A percentile compares a stretch with the other conserved stretches of the same genome.
These are phyloP conservation scores for Symbiodinium pilosum DNA, from an alignment of 73 alveolate genomes.

Conservation along the genomic window DNA sequence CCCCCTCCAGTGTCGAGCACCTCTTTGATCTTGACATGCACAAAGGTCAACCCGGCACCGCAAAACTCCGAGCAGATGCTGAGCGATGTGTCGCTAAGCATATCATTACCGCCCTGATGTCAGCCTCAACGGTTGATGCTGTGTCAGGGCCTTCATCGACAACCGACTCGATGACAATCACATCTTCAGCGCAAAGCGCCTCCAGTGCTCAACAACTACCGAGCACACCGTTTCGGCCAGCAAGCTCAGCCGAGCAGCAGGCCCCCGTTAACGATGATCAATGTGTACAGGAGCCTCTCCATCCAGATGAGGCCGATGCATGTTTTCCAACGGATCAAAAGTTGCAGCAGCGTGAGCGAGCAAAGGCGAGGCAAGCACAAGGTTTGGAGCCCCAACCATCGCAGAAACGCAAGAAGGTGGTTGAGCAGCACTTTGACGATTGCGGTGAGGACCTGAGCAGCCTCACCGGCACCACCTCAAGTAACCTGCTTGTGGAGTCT, in stretches of 20 bases:
- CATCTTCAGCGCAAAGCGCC: not conserved
- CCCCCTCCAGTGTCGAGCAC: not conserved
- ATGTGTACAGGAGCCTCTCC: no score
- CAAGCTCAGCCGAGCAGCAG: not conserved
- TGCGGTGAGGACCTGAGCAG: slow-evolving; percentile 4
- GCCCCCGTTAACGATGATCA: not conserved
- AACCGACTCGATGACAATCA: not conserved
- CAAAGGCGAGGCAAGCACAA: not conserved
- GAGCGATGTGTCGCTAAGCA: not conserved
- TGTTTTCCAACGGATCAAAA: not conserved
- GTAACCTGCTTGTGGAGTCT: not conserved
- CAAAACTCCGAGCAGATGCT: not conserved
- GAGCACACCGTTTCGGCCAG: not conserved
- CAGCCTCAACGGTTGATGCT: not conserved
- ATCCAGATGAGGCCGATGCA: not conserved
- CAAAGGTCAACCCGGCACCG: not conserved
- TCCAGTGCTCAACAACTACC: not conserved
- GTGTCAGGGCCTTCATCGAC: not conserved
- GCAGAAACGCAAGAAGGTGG: not conserved
- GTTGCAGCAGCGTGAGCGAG: not conserved
- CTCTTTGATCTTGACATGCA: not conserved
- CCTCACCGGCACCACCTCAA: not conserved
- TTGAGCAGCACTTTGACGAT: slow-evolving; percentile 59
- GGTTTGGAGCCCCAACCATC: not conserved
- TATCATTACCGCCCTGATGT: not conserved